Evolutionary conservation across 2,329 filamentous ascomycete genomes (phyloP).

Genomic region (Trichoderma endophyticum): DNA sequence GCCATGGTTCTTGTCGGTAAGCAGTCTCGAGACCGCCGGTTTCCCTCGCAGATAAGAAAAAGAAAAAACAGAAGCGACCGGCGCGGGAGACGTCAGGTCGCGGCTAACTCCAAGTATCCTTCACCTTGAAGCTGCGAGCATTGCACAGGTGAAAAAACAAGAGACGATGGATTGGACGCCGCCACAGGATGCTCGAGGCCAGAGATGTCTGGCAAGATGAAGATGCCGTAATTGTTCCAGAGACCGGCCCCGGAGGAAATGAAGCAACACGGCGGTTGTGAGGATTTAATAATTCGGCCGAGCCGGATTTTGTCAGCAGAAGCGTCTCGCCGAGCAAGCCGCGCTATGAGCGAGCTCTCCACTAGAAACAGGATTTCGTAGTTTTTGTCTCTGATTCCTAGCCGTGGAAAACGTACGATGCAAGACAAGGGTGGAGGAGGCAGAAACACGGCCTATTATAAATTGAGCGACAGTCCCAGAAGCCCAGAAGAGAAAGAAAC

Average conservation of each 20-base stretch:
- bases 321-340: slow-evolving; percentile 9
- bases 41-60: background rate
- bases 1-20: slow-evolving; percentile 41
- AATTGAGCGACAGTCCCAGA: background rate
- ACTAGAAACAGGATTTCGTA: background rate
- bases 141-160: background rate
- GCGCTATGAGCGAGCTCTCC: slow-evolving; percentile 1
- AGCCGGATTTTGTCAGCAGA: slow-evolving; percentile 14
- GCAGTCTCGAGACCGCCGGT: background rate
- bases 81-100: background rate
- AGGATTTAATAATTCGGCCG: slow-evolving; percentile 15
- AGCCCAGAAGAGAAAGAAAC: background rate
- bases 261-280: background rate
- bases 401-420: background rate
- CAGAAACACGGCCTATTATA: background rate
- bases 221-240: background rate
- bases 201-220: background rate
- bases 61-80: background rate
- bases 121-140: slow-evolving; percentile 9
- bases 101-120: background rate
- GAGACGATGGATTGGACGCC: background rate
- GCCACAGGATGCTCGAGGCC: background rate
- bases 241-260: slow-evolving; percentile 5
- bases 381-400: background rate
- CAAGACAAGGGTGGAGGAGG: background rate